Conservation (phyloP, 371 early-diverging fungal species). For the Mycotypha africana region DNA sequence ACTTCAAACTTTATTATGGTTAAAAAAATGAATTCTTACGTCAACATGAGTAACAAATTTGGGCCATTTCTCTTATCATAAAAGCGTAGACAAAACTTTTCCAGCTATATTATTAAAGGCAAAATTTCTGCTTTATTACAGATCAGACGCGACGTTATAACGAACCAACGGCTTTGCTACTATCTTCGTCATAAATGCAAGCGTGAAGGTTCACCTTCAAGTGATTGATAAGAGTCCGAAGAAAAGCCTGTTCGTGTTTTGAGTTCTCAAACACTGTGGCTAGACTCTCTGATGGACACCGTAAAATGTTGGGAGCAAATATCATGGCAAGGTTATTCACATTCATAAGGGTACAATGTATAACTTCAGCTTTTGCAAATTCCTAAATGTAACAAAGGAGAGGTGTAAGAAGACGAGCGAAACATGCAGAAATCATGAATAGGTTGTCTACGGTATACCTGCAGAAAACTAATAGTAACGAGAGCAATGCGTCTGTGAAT, state of each 20-base stretch:
- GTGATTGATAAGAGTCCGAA: constrained; percentile 28
- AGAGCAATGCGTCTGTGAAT: constrained; percentile 68
- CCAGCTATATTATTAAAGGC: too few species aligned
- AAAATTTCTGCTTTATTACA: too few species aligned
- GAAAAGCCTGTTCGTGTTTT: constrained; percentile 56
- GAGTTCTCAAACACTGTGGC: constrained; percentile 76
- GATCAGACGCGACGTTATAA: too few species aligned
- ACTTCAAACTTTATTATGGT: too few species aligned
- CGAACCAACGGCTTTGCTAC: too few species aligned
- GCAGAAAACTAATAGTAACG: constrained; percentile 79
- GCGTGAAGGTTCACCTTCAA: constrained; percentile 17
- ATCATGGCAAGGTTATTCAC: constrained; percentile 91
- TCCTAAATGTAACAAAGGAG: constrained; percentile 30
- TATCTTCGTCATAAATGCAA: constrained; percentile 18
- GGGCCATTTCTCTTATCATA: too few species aligned
- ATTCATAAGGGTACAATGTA: constrained; percentile 81
- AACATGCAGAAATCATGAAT: too few species aligned
- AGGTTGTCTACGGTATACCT: constrained; percentile 23
- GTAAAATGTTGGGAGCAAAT: constrained; percentile 90
- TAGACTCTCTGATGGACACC: constrained; percentile 80
- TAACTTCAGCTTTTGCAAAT: constrained; percentile 66
- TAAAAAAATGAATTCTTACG: too few species aligned
- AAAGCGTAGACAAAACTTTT: too few species aligned
- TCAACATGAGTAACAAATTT: too few species aligned
- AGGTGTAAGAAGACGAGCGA: too few species aligned